Evolutionary conservation across 306 rosid species (phyloP).

Genomic region (Cucumis melo): DNA sequence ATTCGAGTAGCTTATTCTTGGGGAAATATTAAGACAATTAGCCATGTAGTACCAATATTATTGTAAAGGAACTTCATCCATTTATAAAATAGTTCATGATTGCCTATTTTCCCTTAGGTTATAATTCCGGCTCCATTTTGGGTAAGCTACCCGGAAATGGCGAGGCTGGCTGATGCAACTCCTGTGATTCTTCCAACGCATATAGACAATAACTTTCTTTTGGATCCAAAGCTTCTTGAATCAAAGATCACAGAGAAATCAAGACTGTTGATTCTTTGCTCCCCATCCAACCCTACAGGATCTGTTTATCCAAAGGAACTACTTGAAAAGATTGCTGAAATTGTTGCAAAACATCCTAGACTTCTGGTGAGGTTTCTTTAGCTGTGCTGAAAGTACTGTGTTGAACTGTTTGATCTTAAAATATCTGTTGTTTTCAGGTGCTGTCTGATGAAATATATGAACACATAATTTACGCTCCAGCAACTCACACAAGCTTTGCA

Average conservation of each 20-base stretch:
- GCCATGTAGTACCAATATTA: background rate
- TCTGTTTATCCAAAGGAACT: slow-evolving; percentile 78
- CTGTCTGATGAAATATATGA: slow-evolving; percentile 85
- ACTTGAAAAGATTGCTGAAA: slow-evolving; percentile 72
- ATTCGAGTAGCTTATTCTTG: background rate
- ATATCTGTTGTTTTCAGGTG: slow-evolving; percentile 39
- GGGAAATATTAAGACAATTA: background rate
- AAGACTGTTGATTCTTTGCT: slow-evolving; percentile 73
- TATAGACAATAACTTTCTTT: slow-evolving; percentile 55
- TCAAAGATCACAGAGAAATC: slow-evolving; percentile 65
- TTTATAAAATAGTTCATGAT: background rate
- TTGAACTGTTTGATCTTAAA: slow-evolving; percentile 3
- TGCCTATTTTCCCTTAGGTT: slow-evolving; percentile 33
- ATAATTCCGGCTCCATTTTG: slow-evolving; percentile 90
- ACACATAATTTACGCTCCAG: slow-evolving; percentile 88
- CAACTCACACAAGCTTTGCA: slow-evolving; percentile 92
- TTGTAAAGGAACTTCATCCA: background rate
- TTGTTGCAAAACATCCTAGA: slow-evolving; percentile 89
- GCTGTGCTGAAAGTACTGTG: background rate
- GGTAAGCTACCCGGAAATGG: slow-evolving; percentile 98
- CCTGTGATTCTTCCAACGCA: slow-evolving; percentile 76
- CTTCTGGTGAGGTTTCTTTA: slow-evolving; percentile 57
- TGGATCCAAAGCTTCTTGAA: slow-evolving; percentile 69
- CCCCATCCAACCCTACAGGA: slow-evolving; percentile 97
- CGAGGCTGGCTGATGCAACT: slow-evolving; percentile 84